Conservation (phyloP, 495 filamentous ascomycete genomes). For the Penicillium egyptiacum region DNA sequence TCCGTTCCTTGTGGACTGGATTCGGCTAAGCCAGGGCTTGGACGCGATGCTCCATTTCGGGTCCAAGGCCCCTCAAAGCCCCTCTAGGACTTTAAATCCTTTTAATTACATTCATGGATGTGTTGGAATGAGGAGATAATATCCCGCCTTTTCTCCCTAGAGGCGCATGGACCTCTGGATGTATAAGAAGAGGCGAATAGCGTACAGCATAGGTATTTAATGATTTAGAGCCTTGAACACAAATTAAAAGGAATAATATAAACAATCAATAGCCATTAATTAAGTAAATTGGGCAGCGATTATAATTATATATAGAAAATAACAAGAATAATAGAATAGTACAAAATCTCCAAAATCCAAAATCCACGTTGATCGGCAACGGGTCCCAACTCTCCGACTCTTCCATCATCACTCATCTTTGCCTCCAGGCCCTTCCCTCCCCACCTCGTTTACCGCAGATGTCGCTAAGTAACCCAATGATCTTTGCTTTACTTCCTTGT, state of each 20-base stretch:
- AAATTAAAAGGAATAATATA: not conserved
- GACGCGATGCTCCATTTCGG: conserved; percentile 16
- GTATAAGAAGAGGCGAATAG: not conserved
- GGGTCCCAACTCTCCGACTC: conserved; percentile 16
- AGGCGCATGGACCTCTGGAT: conserved; percentile 6
- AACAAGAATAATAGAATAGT: not conserved
- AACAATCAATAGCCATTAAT: not conserved
- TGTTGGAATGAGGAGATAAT: conserved; percentile 13
- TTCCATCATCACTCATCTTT: conserved; percentile 17
- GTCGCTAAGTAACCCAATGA: conserved; percentile 17
- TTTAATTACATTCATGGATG: conserved; percentile 10
- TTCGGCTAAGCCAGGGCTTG: conserved; percentile 13
- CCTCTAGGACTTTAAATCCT: not conserved
- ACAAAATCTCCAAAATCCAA: not conserved
- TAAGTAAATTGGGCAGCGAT: not conserved
- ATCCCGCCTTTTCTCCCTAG: conserved; percentile 1
- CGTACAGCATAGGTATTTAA: not conserved
- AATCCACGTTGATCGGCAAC: conserved; percentile 18
- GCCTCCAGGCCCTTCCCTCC: conserved; percentile 11
- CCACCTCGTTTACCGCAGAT: conserved; percentile 15
- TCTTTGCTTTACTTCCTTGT: conserved; percentile 25
- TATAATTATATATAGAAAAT: not conserved
- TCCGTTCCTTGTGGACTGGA: not conserved
- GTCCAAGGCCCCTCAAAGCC: not conserved
- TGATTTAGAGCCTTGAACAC: not conserved